These are phyloP conservation scores for Pichia kudriavzevii DNA, from an alignment of 1,139 yeast genomes.

Conservation along the genomic window DNA sequence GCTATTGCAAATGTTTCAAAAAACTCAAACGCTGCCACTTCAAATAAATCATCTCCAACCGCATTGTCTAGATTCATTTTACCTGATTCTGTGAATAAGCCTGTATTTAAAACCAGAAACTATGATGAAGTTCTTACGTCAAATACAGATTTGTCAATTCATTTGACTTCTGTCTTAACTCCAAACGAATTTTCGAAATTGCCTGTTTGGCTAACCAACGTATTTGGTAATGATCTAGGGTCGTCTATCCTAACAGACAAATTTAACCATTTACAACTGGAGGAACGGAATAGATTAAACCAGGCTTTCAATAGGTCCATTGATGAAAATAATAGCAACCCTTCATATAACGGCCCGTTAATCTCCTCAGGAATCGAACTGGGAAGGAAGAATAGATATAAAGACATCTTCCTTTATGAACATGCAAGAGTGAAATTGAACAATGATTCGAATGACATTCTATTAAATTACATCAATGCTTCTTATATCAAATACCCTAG, in stretches of 20 bases:
- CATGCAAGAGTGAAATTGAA: slow-evolving; percentile 45
- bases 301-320: slow-evolving; percentile 2
- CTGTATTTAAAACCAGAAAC: slow-evolving; percentile 34
- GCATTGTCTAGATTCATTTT: slow-evolving; percentile 27
- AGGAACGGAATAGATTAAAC: slow-evolving; percentile 30
- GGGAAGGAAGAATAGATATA: slow-evolving; percentile 50
- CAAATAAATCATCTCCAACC: slow-evolving; percentile 12
- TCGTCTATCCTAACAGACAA: slow-evolving; percentile 26
- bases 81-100: slow-evolving; percentile 24
- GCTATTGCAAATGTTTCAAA: not conserved
- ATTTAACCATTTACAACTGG: slow-evolving; percentile 30
- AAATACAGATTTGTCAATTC: slow-evolving; percentile 24
- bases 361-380: slow-evolving; percentile 41
- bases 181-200: slow-evolving; percentile 22
- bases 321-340: too few species aligned
- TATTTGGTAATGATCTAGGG: slow-evolving; percentile 28
- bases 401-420: slow-evolving; percentile 47
- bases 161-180: slow-evolving; percentile 21
- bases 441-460: slow-evolving; percentile 16
- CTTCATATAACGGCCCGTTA: too few species aligned
- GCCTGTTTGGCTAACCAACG: slow-evolving; percentile 32
- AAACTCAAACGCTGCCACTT: not conserved
- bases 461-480: slow-evolving; percentile 32
- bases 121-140: slow-evolving; percentile 32
- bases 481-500: slow-evolving; percentile 29